A percentile compares a stretch with the other conserved stretches of the same genome.
Evolutionary conservation across 805 yeast genomes (phyloP).

Genomic region (Wickerhamomyces chaumierensis): DNA sequence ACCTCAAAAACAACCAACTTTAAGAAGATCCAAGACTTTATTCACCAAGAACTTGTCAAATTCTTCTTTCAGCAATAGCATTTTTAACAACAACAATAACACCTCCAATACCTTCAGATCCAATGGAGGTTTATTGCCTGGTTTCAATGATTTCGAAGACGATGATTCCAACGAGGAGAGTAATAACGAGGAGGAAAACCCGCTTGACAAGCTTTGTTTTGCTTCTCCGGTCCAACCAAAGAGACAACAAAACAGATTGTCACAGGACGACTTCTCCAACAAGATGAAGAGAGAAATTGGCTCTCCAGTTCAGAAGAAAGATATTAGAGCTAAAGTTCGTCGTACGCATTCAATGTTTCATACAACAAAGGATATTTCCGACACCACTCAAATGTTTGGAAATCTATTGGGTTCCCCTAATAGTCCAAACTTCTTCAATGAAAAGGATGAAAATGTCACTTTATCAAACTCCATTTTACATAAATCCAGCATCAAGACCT

Average conservation of each 20-base stretch:
- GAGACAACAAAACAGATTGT: conserved; percentile 5
- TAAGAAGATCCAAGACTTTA: conserved; percentile 15
- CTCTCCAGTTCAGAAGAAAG: conserved; percentile 26
- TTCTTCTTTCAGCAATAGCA: neutral
- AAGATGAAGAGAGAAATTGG: conserved; percentile 22
- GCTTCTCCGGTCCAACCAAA: conserved; percentile 18
- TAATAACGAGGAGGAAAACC: conserved; percentile 3
- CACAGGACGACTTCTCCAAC: conserved; percentile 6
- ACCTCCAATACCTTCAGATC: neutral
- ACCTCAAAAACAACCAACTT: conserved; percentile 4
- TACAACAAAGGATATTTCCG: conserved; percentile 34
- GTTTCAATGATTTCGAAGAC: neutral
- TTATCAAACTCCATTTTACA: conserved; percentile 11
- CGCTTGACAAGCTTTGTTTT: conserved; percentile 15
- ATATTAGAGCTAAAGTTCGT: conserved; percentile 30
- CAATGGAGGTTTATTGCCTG: neutral
- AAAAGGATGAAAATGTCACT: conserved; percentile 4
- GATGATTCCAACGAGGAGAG: conserved; percentile 5
- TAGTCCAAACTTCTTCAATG: conserved; percentile 2
- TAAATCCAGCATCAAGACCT: conserved; percentile 29
- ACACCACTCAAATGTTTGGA: conserved; percentile 23
- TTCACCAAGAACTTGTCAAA: conserved; percentile 1
- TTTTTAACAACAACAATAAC: neutral
- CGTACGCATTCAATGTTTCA: conserved; percentile 65
- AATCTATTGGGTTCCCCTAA: conserved; percentile 16